A percentile compares a stretch with the other conserved stretches of the same genome.
phyloP scores from a whole-genome alignment of 192 early-diverging fungal genomes.

The Kickxella alabastrina region DNA sequence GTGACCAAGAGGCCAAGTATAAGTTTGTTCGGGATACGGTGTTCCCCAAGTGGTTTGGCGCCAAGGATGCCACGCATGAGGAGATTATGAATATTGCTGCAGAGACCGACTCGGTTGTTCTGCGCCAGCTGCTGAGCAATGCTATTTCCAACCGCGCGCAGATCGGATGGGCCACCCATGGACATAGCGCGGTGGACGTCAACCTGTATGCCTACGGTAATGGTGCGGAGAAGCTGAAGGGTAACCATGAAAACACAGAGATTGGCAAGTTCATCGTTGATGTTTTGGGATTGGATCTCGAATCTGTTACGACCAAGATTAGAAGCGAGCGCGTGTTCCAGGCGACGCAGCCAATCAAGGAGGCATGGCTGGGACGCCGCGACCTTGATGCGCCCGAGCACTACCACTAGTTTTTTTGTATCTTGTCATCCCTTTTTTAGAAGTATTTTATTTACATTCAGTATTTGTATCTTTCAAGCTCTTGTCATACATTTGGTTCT shows the following conservation, averaged over 20 bases:
- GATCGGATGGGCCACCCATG: constrained; percentile 82
- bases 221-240: constrained; percentile 57
- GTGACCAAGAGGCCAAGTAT: constrained; percentile 14
- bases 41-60: constrained; percentile 63
- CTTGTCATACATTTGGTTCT: background rate
- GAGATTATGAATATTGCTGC: constrained; percentile 54
- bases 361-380: constrained; percentile 38
- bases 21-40: constrained; percentile 57
- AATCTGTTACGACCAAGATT: constrained; percentile 57
- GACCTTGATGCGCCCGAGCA: constrained; percentile 48
- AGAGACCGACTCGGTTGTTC: constrained; percentile 21
- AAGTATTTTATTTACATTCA: background rate
- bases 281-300: constrained; percentile 60
- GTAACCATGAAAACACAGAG: constrained; percentile 87
- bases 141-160: constrained; percentile 57
- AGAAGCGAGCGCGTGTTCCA: constrained; percentile 39
- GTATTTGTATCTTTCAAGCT: background rate
- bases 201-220: constrained; percentile 85
- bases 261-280: constrained; percentile 70
- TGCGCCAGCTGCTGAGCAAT: constrained; percentile 54
- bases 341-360: constrained; percentile 20
- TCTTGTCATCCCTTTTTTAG: constrained; percentile 12
- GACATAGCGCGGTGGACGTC: constrained; percentile 94
- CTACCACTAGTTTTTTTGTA: too few species aligned
- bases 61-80: constrained; percentile 62